A percentile compares a stretch with the other conserved stretches of the same genome.
Evolutionary conservation across 1,284 basidiomycete species (phyloP).

Genomic region (Trichosporon sp.): DNA sequence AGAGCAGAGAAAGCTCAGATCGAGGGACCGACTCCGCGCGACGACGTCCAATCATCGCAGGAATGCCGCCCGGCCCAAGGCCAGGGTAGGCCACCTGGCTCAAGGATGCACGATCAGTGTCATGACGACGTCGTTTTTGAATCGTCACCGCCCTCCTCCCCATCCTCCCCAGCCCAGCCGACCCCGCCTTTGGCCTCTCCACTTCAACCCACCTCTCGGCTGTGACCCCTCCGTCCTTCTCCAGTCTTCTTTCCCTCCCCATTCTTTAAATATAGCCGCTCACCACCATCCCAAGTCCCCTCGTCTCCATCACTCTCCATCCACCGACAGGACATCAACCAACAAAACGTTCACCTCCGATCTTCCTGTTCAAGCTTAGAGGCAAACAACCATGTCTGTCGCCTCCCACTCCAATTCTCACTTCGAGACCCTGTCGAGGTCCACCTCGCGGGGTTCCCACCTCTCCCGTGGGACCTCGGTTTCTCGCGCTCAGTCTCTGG

Average conservation of each 20-base stretch:
- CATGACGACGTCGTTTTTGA: conserved; percentile 5
- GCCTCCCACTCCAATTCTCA: conserved; percentile 27
- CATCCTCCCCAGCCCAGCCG: background rate
- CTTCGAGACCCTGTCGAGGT: conserved; percentile 49
- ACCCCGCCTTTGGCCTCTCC: background rate
- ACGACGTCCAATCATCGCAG: background rate
- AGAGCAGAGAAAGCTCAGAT: background rate
- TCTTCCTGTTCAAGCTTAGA: background rate
- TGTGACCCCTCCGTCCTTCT: background rate
- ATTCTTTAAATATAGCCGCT: conserved; percentile 2
- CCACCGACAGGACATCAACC: background rate
- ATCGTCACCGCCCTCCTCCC: background rate
- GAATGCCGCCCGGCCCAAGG: background rate
- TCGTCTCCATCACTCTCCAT: conserved; percentile 1
- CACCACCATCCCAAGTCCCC: background rate
- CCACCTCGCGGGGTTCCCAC: conserved; percentile 57
- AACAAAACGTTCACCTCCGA: background rate
- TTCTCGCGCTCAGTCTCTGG: conserved; percentile 70
- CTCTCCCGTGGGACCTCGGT: conserved; percentile 57
- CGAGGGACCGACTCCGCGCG: background rate
- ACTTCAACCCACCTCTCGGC: background rate
- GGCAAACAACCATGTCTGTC: conserved; percentile 10
- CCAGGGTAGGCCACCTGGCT: background rate
- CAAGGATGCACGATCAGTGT: background rate
- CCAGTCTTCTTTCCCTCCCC: background rate